Base-by-base conservation (phyloP, 371 early-diverging fungal genomes). In the Saksenaea oblongispora region DNA sequence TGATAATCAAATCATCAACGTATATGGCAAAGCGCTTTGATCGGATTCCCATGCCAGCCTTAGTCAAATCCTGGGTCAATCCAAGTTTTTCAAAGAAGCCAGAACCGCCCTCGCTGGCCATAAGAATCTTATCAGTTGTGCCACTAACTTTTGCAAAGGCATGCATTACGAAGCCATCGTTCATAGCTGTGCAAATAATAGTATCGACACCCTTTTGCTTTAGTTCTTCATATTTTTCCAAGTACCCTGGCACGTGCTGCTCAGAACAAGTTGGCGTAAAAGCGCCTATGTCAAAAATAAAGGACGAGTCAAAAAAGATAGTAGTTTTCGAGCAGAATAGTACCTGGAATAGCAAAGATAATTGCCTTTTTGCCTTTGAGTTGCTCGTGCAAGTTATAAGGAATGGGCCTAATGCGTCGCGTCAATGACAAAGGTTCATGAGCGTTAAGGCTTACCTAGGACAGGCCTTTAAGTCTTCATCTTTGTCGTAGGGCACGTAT, bases 261-360 rank as follows among this genome's bases (percentile, higher is more conserved):
- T 87, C 87, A 24, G 88, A 87, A 77, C 94, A 93, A n/a, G 90
- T 86, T 5, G 93, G 92, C 5, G 92, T 91, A 68, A 91, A 91
- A 24, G 92, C 90, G 15, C 88, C 75, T 73, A 37, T 17, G 28
- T n/a, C 18, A 14, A 10, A 26, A 22, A 59, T 24, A 59, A 4
- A 26, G 1, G 10, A 13, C 26, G 51, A 22, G 15, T 5, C 15
- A 2, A 15, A 34, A 5, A 22, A 37, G 15, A 22, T 34, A 14
- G 37, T 18, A 22, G 17, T 4, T 36, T n/a, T 34, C 24, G 22
- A 22, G 22, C 3, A 7, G 31, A 11, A 47, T 22, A n/a, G 70
- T 79, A 56, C 83, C 91, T 10, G 93, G 93, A n/a, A 93, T 89
- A 22, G 87, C 87, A 74, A 93, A 88, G 70, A 93, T 81, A 28